These are phyloP conservation scores for Protostelium mycophagum DNA, from an alignment of 78 protist genomes.

Conservation along the genomic window DNA sequence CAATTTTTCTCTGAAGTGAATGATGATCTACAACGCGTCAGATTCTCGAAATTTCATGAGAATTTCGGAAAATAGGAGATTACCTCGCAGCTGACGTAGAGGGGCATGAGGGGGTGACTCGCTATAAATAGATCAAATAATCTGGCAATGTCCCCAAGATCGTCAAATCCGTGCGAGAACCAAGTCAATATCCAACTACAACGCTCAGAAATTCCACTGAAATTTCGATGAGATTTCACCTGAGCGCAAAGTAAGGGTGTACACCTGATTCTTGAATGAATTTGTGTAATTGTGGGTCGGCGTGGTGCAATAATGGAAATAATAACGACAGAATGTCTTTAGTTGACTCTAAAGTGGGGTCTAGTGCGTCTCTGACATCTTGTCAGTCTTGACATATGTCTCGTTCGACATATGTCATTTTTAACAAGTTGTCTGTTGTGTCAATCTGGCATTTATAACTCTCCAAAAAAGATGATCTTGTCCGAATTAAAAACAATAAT, in stretches of 20 bases:
- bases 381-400: no score
- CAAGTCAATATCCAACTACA: conserved; percentile 63
- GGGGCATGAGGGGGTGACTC: conserved; percentile 27
- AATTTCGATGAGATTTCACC: neutral
- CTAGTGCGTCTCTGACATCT: neutral
- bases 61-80: no score
- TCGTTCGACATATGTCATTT: no score
- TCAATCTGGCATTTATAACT: no score
- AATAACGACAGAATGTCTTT: neutral
- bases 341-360: neutral
- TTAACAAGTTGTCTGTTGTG: no score
- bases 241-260: conserved; percentile 40
- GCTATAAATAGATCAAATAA: conserved; percentile 38
- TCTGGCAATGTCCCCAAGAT: conserved; percentile 23
- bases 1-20: conserved; percentile 8
- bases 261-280: conserved; percentile 28
- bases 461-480: no score
- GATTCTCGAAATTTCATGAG: neutral
- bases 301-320: neutral
- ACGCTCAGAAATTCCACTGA: neutral
- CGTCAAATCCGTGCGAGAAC: conserved; percentile 56
- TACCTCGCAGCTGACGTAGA: conserved; percentile 8
- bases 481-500: no score
- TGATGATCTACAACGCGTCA: conserved; percentile 13
- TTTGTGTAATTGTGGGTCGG: conserved; percentile 1